Evolutionary conservation across 306 rosid genomes (phyloP), one percentile per base, ranked within the genome.

Genomic region (Citrullus colocynthis): DNA sequence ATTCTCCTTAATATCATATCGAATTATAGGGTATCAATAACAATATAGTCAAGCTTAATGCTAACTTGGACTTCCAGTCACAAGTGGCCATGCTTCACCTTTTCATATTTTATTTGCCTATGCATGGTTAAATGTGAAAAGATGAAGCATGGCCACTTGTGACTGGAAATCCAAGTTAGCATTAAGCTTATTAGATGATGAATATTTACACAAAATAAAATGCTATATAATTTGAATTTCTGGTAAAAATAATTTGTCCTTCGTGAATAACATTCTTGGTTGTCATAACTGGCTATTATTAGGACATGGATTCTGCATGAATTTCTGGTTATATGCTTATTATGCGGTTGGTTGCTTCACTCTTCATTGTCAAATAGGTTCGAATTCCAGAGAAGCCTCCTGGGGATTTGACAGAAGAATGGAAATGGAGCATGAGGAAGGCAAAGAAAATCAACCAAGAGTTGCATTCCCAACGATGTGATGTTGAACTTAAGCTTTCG

Each of bases 381-480:
- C 89, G 87, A 69, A 73, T 90, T 80, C 97, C 96, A n/a, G 93
- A 89, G 78, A 90, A 89, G 83, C 90, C 92, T 6, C 81, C 80
- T 5, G 92, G 85, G 79, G 96, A 89, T 84, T 79, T 85, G 72
- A 77, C 82, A 86, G 89, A 85, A 83, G 92, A 90, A 74, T 93
- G 97, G 97, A 93, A 78, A 86, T 89, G 87, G 92, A 84, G 78
- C 59, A 75, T 78, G 56, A 85, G 93, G 82, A 90, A 90, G 88
- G 96, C 93, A 57, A 90, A 81, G 87, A 92, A 93, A 85, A 82
- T 88, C 58, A 93, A 93, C 89, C 79, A 75, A 78, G 97, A 93
- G 87, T 85, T 92, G 85, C 96, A 93, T 90, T 90, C 93, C 82
- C 92, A 77, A 84, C 85, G 92, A 85, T 93, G 92, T 83, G 97